phyloP scores from a whole-genome alignment of 208 protist species.

The Balamuthia mandrillaris region DNA sequence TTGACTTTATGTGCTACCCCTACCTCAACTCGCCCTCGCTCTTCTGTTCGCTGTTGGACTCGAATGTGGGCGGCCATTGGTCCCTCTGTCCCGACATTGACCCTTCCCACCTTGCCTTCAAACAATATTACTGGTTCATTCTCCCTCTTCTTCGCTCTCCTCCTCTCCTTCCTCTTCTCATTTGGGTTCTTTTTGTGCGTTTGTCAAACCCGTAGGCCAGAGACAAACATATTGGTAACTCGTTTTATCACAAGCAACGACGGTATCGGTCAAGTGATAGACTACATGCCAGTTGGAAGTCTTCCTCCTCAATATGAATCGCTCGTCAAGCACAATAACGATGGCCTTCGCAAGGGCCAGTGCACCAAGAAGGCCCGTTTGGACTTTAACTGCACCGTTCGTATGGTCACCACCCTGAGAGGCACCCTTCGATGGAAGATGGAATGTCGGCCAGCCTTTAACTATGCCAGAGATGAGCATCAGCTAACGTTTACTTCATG shows the following conservation, averaged over 20 bases:
- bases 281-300: conserved; percentile 54
- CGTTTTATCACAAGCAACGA: conserved; percentile 28
- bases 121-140: conserved; percentile 34
- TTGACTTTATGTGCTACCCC: conserved; percentile 65
- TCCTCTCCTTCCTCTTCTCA: neutral
- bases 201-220: conserved; percentile 46
- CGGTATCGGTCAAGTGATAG: conserved; percentile 47
- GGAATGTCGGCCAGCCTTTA: conserved; percentile 56
- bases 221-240: conserved; percentile 56
- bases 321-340: too few species aligned
- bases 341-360: too few species aligned
- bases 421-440: too few species aligned
- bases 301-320: too few species aligned
- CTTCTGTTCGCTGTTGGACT: conserved; percentile 39
- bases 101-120: neutral
- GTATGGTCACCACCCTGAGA: too few species aligned
- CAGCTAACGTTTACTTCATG: neutral
- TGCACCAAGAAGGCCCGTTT: too few species aligned
- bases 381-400: too few species aligned
- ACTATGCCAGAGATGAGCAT: conserved; percentile 56
- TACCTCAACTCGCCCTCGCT: conserved; percentile 53
- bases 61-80: conserved; percentile 3
- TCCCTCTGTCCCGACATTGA: neutral
- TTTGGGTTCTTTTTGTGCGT: neutral
- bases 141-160: neutral